Evolutionary conservation across 73 alveolate genomes (phyloP), one percentile per base, ranked within the genome.

Genomic region (Breviolum minutum): DNA sequence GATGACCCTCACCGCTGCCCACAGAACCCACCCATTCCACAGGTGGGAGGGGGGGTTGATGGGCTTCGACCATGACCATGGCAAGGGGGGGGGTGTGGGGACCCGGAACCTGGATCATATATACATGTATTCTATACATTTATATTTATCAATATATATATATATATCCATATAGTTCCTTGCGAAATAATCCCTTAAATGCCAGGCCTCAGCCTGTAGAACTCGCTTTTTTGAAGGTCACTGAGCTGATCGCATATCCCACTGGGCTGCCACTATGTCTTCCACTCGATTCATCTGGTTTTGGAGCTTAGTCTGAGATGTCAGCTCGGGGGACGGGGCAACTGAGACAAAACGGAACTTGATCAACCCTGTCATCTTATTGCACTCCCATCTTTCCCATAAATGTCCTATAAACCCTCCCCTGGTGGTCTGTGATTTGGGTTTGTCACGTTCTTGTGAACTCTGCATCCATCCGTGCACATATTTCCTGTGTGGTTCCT

Each of bases 241-340:
- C 29, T 32, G 9, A 63, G 87, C 54, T 40, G 54, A 0, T 27
- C 87, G 87, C 87, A 79, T 79, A 12, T 79, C 87, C 87, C 87
- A 79, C 87, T 79, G 87, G 6, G 87, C 66, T 32, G 68, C 66
- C 87, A 79, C 5, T 63, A 79, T 79, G 27, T 79, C 87, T 64
- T 79, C 87, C 87, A 79, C 29, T 79, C 87, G 87, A 64, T 79
- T 82, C 91, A 82, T 48, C 91, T 82, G 91, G 61, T 0, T 82
- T 26, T 82, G 91, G 73, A 82, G 91, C 91, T 82, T 82, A 8
- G 60, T 20, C 91, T 82, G 30, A 82, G 68, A 22, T 9, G 30
- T 16, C 85, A 76, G 54, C 54, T 40, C 54, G 54, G 54, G 54
- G 54, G 54, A 40, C 54, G 54, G 54, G 54, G 54, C 54, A 40